Conservation (phyloP, 441 rosid species). For the Metrosideros polymorpha region DNA sequence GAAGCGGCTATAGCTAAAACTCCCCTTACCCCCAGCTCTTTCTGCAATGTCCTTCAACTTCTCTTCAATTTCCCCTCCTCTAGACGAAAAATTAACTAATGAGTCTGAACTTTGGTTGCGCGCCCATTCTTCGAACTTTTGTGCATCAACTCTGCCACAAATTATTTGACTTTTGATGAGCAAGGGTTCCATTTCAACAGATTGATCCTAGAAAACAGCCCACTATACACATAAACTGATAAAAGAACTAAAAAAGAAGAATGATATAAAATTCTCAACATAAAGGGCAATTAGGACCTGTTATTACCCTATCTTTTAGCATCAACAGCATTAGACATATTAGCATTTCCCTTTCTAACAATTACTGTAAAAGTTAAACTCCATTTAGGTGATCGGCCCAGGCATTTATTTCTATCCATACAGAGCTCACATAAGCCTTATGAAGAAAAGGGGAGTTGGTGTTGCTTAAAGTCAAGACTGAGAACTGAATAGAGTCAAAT, state of each 20-base stretch:
- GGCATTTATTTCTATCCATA: neutral
- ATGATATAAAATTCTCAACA: neutral
- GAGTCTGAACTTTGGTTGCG: conserved; percentile 56
- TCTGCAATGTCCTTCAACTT: conserved; percentile 69
- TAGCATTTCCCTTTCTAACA: neutral
- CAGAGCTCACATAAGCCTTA: neutral
- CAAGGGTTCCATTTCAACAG: neutral
- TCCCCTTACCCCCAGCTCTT: conserved; percentile 59
- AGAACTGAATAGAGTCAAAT: neutral
- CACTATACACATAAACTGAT: neutral
- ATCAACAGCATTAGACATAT: neutral
- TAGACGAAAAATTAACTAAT: conserved; percentile 56
- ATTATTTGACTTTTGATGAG: neutral
- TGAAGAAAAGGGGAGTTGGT: neutral
- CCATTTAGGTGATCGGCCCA: neutral
- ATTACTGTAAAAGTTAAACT: neutral
- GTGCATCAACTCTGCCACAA: conserved; percentile 57
- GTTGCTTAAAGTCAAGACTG: neutral
- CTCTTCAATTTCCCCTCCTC: conserved; percentile 81
- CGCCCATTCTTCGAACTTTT: conserved; percentile 93
- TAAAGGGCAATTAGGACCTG: neutral
- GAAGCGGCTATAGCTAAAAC: conserved; percentile 94
- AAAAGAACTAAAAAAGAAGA: neutral
- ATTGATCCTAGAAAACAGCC: neutral
- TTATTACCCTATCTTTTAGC: neutral